Evolutionary conservation across 2,329 filamentous ascomycete species (phyloP), one percentile per base, ranked within the genome.

Genomic region (Aspergillus amoenus): DNA sequence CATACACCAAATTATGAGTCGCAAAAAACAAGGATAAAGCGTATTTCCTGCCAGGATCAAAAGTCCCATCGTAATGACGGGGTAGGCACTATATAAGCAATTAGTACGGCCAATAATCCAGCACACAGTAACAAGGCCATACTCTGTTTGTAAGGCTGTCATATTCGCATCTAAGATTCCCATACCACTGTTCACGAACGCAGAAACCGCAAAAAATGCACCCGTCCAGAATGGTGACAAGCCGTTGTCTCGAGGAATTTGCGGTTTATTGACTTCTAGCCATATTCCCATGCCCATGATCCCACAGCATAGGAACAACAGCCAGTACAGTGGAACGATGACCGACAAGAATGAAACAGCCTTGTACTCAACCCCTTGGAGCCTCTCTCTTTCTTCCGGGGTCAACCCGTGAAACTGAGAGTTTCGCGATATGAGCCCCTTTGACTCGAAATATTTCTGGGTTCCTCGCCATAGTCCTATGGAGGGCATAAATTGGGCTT

Each of bases 41-140:
- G 86, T 88, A 47, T 88, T 88, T 3, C 86, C 86, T 0, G 85
- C 85, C 5, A 88, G 75, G 51, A 87, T 83, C 59, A 88, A 70
- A 11, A 83, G 63, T 5, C 82, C 83, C 77, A 87, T 76, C 1
- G 75, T 75, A 13, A 81, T 62, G 4, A 81, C 67, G 1, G 76
- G 66, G 27, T 77, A 78, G 0, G 71, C 65, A 51, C 74, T 73
- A 24, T 15, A 40, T 8, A 48, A n/a, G 15, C 13, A 11, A 44
- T 55, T 5, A 50, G 39, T 48, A 55, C 27, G 4, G 8, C 3
- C 4, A 15, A 6, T 18, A 7, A 30, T 45, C 13, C 11, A 3
- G 15, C 8, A 6, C 17, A 37, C 4, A 15, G 3, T 22, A 37
- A n/a, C 13, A 3, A 12, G 15, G 44, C 13, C 58, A 11, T 51